phyloP scores from a whole-genome alignment of 73 alveolate genomes.

The Diophrys appendiculata region DNA sequence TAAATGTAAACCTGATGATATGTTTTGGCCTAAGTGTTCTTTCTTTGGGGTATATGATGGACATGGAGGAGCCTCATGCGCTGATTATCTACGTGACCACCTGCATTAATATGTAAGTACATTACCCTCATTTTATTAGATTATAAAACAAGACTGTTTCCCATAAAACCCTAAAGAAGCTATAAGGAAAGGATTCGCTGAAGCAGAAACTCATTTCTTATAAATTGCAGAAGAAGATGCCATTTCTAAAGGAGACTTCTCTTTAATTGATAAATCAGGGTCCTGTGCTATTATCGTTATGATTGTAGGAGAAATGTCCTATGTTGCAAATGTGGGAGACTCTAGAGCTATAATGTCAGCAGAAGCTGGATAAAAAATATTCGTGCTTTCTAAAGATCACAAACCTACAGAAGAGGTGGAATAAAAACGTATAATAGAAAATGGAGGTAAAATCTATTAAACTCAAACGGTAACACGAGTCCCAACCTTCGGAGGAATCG shows the following conservation, averaged over 20 bases:
- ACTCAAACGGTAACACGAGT: constrained; percentile 32
- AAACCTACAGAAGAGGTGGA: constrained; percentile 34
- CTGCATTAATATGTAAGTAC: constrained; percentile 56
- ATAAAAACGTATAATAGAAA: constrained; percentile 31
- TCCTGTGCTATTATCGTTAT: constrained; percentile 13
- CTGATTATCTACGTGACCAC: constrained; percentile 65
- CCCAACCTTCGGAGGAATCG: constrained; percentile 26
- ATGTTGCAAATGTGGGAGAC: constrained; percentile 43
- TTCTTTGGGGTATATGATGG: constrained; percentile 75
- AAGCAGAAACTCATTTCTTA: constrained; percentile 88
- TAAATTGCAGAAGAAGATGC: constrained; percentile 66
- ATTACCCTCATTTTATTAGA: too few species aligned
- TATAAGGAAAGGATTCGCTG: constrained; percentile 81
- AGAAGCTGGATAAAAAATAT: constrained; percentile 45
- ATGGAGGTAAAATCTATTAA: constrained; percentile 45
- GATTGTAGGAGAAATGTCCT: constrained; percentile 46
- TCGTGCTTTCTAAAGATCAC: constrained; percentile 30
- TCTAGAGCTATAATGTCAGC: constrained; percentile 34
- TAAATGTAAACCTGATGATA: not conserved
- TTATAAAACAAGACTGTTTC: constrained; percentile 64
- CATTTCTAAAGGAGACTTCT: constrained; percentile 6
- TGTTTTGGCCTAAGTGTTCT: constrained; percentile 66
- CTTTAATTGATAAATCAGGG: constrained; percentile 33
- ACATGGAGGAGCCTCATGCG: constrained; percentile 68
- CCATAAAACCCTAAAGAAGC: constrained; percentile 90